Base-by-base conservation (phyloP, 176 grass and related monocot genomes). In the Coix lacrymajobi region DNA sequence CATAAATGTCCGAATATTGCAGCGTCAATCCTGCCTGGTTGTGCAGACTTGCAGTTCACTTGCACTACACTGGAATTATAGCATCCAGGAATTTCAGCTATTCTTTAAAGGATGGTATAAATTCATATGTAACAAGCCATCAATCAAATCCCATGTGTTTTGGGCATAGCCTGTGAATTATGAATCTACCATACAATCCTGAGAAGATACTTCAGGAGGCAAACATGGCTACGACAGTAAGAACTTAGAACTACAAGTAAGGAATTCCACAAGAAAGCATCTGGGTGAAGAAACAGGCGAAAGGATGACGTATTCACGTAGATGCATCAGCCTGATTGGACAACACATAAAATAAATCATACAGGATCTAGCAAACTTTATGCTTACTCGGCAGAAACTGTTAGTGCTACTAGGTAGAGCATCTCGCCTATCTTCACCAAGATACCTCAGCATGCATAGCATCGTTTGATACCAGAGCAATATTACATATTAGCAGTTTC, bases 191-290 rank as follows among this genome's bases (percentile, higher is more conserved):
- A 51, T 7, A 24, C 19, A 80, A 58, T 46, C 36, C 54, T 62
- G 15, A 22, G 32, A 78, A 73, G 34, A 88, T 84, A 61, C 52
- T 40, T 83, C 64, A 78, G 16, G 64, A 9, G 32, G 25, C 54
- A 82, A 84, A 24, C 39, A 76, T 71, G 79, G 16, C 15, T 69
- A 16, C 62, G 12, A 66, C 38, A 40, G 31, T 33, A 63, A 75
- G 64, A 30, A 75, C 54, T 57, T 24, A 24, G 8, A 24, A 57
- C 52, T 48, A 40, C 52, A 88, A 79, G 80, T 17, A 78, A 88
- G 43, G 66, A 67, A 88, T 38, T 46, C 3, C 61, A 20, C 8
- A 74, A 19, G 41, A 24, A 58, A 66, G 41, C 60, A 66, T 66
- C 67, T 84, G 9, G n/a, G 22, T 33, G 30, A 57, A 79, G 66